Evolutionary conservation across 495 filamentous ascomycete genomes (phyloP).

Genomic region (Aspergillus egyptiacus): DNA sequence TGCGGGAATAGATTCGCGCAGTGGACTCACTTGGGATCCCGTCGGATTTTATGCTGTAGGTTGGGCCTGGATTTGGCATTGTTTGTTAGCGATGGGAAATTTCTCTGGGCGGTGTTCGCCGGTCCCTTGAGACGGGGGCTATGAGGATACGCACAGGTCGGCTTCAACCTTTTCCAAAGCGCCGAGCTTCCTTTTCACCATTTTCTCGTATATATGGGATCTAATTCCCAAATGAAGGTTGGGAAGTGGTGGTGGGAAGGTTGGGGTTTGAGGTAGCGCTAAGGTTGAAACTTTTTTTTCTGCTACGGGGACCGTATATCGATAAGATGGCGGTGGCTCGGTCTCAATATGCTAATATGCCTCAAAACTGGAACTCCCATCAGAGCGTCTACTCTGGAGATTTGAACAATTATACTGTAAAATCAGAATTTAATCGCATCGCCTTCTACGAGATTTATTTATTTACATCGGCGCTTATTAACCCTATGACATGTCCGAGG

Average conservation of each 20-base stretch:
- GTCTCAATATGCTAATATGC: no score
- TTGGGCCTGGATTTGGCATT: conserved; percentile 55
- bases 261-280: conserved; percentile 18
- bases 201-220: conserved; percentile 29
- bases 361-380: no score
- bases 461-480: not conserved
- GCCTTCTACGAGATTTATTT: not conserved
- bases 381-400: no score
- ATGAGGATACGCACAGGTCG: conserved; percentile 54
- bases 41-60: conserved; percentile 80
- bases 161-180: conserved; percentile 94
- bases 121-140: no score
- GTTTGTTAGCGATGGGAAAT: conserved; percentile 24
- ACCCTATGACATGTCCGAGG: not conserved
- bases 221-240: conserved; percentile 4
- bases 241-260: conserved; percentile 12
- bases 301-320: conserved; percentile 27
- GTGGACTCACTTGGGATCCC: conserved; percentile 66
- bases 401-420: no score
- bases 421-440: no score
- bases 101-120: conserved; percentile 20
- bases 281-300: conserved; percentile 40
- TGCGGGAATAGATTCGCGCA: not conserved
- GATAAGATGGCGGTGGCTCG: conserved; percentile 26
- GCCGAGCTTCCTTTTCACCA: conserved; percentile 80